phyloP scores from a whole-genome alignment of 345 rosid species.

The Microcos paniculata region DNA sequence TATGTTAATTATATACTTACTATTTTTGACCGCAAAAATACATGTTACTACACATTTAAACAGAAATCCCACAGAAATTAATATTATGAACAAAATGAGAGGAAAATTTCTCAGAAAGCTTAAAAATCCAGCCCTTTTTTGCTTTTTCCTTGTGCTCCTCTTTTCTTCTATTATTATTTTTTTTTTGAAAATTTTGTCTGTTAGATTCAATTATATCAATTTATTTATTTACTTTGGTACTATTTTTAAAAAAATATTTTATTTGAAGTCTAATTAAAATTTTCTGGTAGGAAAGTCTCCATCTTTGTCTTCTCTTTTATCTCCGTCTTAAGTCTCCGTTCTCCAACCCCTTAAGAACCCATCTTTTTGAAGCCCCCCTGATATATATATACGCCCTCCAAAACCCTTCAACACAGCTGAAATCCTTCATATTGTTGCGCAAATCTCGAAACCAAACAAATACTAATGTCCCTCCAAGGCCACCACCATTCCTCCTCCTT shows the following conservation, averaged over 20 bases:
- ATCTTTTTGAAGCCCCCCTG: neutral
- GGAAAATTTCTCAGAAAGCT: no score
- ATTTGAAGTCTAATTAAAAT: neutral
- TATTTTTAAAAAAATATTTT: neutral
- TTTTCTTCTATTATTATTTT: no score
- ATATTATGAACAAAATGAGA: no score
- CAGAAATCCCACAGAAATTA: no score
- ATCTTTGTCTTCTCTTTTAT: neutral
- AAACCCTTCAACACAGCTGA: conserved; percentile 19
- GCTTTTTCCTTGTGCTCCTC: no score
- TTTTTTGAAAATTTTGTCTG: no score
- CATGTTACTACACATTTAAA: no score
- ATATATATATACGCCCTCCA: neutral
- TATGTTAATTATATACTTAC: neutral
- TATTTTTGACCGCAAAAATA: neutral
- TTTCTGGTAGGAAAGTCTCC: neutral
- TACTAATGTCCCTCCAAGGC: conserved; percentile 47
- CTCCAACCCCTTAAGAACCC: neutral
- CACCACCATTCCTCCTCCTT: conserved; percentile 34
- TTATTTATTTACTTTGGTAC: no score
- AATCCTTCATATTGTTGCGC: neutral
- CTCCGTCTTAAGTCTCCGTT: neutral
- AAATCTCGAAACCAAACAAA: conserved; percentile 12
- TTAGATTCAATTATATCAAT: no score
- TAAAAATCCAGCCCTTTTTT: no score